These are phyloP conservation scores for Aspergillus flavus DNA, from an alignment of 2,329 filamentous ascomycete species.

Conservation along the genomic window DNA sequence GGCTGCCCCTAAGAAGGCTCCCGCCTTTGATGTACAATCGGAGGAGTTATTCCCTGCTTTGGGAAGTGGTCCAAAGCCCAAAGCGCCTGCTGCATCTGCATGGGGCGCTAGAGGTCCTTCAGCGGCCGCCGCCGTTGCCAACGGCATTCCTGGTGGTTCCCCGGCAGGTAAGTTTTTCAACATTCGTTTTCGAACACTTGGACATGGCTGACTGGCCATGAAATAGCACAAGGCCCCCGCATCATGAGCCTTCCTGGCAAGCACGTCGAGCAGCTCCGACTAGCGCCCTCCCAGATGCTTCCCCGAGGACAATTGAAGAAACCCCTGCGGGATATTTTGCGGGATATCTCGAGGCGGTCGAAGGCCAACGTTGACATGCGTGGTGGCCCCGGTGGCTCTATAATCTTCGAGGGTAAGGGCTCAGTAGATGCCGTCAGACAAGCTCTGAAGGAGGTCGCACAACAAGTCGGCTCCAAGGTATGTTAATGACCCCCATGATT, in stretches of 20 bases:
- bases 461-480: conserved; percentile 85
- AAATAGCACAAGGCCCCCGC: conserved; percentile 47
- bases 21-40: conserved; percentile 75
- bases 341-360: conserved; percentile 89
- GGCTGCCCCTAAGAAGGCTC: conserved; percentile 40
- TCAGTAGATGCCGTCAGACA: conserved; percentile 81
- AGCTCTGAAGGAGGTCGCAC: conserved; percentile 85
- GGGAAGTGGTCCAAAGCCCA: conserved; percentile 68
- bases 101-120: conserved; percentile 70
- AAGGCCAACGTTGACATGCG: conserved; percentile 82
- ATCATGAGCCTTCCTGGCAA: conserved; percentile 79
- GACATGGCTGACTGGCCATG: conserved; percentile 33
- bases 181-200: no score
- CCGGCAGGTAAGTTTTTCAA: conserved; percentile 51
- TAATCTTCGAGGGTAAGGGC: conserved; percentile 83
- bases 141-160: conserved; percentile 58
- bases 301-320: conserved; percentile 79
- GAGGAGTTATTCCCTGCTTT: conserved; percentile 94
- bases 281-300: conserved; percentile 75
- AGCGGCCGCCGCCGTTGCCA: conserved; percentile 41
- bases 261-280: conserved; percentile 73
- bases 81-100: conserved; percentile 65
- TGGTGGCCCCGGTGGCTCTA: conserved; percentile 68
- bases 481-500: conserved; percentile 25
- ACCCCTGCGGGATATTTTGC: conserved; percentile 79